Evolutionary conservation across 495 filamentous ascomycete species (phyloP), one percentile per base, ranked within the genome.

Genomic region (Neurospora hispaniola): DNA sequence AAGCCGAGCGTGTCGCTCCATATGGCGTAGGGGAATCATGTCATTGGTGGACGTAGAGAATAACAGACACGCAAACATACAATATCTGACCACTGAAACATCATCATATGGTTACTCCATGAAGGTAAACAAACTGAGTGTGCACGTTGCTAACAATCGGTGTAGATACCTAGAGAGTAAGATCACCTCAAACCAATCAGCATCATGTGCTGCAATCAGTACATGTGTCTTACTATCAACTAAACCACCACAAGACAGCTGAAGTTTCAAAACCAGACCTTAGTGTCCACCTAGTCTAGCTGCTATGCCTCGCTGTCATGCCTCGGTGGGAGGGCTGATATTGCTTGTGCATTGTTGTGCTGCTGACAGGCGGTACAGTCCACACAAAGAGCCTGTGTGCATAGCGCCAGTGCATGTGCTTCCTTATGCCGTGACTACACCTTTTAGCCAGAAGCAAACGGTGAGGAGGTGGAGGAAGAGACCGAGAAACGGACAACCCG

Each of bases 41-140:
- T 18, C 14, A 66, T 66, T 66, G 54, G 54, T 66, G 54, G 54
- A 38, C 27, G 54, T 35, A 66, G 35, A 66, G 54, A 66, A 66
- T 27, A 4, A 18, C 35, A 66, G 27, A 66, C 54, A 66, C 23
- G 54, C 54, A 35, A 66, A 66, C 54, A 18, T 27, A 66, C 54
- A 66, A 66, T 66, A 66, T 66, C 54, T 66, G 54, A 66, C 54
- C 54, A 66, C 54, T 38, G 54, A 66, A 66, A 66, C 54, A 66
- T 16, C 7, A 14, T 35, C 54, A 35, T 14, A 62, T 62, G 54
- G 54, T 18, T 62, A 11, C 54, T 62, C 54, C 54, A 35, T 62
- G 54, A 23, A 27, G 27, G 12, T 9, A 66, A 35, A 31, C 27
- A 31, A 1, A 35, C 1, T 35, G 54, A 66, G 54, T 66, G 54